Percentiles rank a stretch among this genome's conserved stretches.
Conservation (phyloP, 305 asterid genomes). For the Fraxinus greggii region DNA sequence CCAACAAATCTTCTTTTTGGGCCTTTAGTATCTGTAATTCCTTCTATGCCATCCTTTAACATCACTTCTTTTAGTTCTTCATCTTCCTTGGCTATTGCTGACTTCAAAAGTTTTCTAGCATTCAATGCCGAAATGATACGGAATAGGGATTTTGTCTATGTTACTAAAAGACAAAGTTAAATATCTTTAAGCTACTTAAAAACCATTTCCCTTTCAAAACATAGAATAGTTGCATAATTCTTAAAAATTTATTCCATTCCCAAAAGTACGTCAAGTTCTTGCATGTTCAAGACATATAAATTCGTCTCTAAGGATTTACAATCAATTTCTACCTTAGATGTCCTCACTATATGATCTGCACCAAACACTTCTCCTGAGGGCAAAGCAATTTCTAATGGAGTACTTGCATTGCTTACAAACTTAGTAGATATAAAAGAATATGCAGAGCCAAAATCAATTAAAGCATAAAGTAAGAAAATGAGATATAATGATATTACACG, state of each 20-base stretch:
- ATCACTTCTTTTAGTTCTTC: no score
- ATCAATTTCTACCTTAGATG: neutral
- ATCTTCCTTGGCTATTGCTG: neutral
- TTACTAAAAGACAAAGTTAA: neutral
- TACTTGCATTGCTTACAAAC: no score
- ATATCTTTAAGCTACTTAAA: neutral
- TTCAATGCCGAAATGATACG: no score
- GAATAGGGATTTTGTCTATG: neutral
- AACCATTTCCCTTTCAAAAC: neutral
- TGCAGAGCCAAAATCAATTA: no score
- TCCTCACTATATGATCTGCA: no score
- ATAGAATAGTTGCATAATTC: neutral
- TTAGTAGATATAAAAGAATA: no score
- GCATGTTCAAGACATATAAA: no score
- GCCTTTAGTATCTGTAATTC: neutral
- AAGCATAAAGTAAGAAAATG: no score
- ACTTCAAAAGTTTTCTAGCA: neutral
- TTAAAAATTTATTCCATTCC: neutral
- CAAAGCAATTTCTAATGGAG: no score
- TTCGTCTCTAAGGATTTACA: neutral
- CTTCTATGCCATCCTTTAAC: neutral
- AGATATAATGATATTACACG: no score
- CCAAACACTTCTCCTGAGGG: no score
- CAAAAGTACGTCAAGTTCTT: neutral
- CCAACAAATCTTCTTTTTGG: no score